Percentiles rank a stretch among this genome's conserved stretches.
Evolutionary conservation across 257 asterid species (phyloP).

Genomic region (Solanum pennellii): DNA sequence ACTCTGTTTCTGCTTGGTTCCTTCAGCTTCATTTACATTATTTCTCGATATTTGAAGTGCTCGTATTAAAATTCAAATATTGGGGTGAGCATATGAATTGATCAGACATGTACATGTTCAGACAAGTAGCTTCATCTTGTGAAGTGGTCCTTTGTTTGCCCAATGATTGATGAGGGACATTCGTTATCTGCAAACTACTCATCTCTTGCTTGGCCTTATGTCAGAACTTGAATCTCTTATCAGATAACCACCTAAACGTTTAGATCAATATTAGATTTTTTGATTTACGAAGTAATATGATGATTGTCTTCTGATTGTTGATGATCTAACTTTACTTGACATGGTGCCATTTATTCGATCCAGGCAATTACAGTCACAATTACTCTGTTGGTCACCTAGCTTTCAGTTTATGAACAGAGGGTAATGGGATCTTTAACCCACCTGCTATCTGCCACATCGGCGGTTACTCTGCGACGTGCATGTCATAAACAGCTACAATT

Average conservation of each 20-base stretch:
- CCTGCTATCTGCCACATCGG: conserved; percentile 25
- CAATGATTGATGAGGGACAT: neutral
- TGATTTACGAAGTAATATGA: neutral
- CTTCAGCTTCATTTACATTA: neutral
- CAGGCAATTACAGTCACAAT: conserved; percentile 18
- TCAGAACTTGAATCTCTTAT: neutral
- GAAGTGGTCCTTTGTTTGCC: neutral
- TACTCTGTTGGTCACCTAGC: neutral
- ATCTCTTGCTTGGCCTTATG: neutral
- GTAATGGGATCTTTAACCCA: conserved; percentile 37
- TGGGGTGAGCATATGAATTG: neutral
- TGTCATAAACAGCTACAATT: conserved; percentile 17
- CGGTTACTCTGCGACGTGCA: conserved; percentile 10
- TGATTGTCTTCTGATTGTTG: neutral
- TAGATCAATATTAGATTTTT: neutral
- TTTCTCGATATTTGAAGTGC: neutral
- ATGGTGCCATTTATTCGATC: neutral
- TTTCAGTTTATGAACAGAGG: conserved; percentile 7
- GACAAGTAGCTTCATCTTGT: neutral
- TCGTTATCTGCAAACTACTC: neutral
- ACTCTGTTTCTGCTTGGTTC: neutral
- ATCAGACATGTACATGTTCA: neutral
- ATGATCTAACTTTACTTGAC: neutral
- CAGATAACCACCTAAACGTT: neutral
- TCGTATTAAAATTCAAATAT: neutral